Percentiles rank a stretch among this genome's conserved stretches.
These are phyloP conservation scores for Rubia tinctorum DNA, from an alignment of 305 asterid species.

Conservation along the genomic window DNA sequence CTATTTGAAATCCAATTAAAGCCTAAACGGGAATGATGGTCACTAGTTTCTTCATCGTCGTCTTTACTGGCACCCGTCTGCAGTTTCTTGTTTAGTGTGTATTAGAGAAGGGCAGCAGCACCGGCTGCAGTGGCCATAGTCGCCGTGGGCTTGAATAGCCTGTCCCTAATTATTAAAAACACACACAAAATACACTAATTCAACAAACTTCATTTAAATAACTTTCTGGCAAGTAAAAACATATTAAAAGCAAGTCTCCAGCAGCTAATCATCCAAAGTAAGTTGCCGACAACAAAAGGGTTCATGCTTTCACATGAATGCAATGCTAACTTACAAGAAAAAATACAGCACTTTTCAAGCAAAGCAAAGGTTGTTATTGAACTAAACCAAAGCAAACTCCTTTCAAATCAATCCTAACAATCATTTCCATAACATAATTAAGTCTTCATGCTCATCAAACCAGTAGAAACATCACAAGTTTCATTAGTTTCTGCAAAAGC, in stretches of 20 bases:
- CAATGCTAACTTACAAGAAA: neutral
- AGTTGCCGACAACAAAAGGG: neutral
- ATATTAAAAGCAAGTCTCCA: neutral
- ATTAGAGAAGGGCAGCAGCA: conserved; percentile 95
- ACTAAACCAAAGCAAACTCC: neutral
- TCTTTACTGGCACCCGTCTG: conserved; percentile 38
- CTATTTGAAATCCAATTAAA: conserved; percentile 74
- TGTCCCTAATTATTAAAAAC: conserved; percentile 31
- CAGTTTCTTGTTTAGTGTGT: conserved; percentile 68
- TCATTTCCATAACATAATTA: neutral
- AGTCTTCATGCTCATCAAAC: neutral
- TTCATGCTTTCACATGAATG: neutral
- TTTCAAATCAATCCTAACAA: neutral
- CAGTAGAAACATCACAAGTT: neutral
- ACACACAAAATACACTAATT: conserved; percentile 12
- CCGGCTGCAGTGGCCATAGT: conserved; percentile 99
- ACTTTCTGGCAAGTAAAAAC: neutral
- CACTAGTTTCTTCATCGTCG: conserved; percentile 63
- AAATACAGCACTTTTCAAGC: neutral
- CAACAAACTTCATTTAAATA: conserved; percentile 9
- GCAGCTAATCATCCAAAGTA: neutral
- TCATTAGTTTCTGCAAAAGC: conserved; percentile 4
- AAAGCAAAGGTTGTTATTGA: neutral
- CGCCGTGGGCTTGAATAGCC: conserved; percentile 21
- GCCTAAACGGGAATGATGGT: conserved; percentile 46